Conservation (phyloP, 352 stramenopile genomes). For the Globisporangium cederbergense region DNA sequence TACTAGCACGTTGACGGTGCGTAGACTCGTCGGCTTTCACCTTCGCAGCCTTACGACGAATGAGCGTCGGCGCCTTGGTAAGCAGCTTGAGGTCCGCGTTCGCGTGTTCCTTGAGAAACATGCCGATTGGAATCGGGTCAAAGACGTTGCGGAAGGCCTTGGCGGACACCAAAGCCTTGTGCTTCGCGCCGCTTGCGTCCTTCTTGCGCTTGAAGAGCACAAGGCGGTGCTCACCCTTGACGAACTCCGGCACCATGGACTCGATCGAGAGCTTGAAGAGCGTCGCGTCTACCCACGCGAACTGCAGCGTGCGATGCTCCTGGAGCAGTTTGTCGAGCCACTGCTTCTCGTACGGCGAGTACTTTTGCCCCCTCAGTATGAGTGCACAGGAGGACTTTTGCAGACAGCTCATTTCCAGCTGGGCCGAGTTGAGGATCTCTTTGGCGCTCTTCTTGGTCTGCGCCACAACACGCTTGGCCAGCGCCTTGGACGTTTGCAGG, state of each 20-base stretch:
- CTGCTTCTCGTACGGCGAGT: conserved; percentile 60
- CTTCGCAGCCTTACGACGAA: conserved; percentile 30
- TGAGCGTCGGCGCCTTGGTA: conserved; percentile 47
- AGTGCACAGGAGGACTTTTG: conserved; percentile 61
- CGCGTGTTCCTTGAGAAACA: conserved; percentile 55
- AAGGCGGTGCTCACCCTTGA: conserved; percentile 47
- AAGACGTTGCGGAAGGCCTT: conserved; percentile 67
- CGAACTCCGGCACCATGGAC: conserved; percentile 42
- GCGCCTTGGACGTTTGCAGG: conserved; percentile 50
- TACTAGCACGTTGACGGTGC: neutral
- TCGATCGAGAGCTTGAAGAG: conserved; percentile 71
- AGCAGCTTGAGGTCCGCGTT: conserved; percentile 42
- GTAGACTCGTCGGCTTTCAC: conserved; percentile 4
- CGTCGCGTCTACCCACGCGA: conserved; percentile 68
- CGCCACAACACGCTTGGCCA: conserved; percentile 52
- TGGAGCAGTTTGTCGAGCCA: conserved; percentile 67
- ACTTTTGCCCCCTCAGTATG: conserved; percentile 53
- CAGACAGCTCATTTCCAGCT: conserved; percentile 67
- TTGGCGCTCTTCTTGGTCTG: conserved; percentile 51
- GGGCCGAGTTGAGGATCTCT: conserved; percentile 63
- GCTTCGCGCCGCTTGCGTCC: conserved; percentile 26
- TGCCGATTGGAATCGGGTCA: conserved; percentile 44
- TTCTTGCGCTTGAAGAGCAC: conserved; percentile 64
- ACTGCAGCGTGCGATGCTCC: conserved; percentile 54
- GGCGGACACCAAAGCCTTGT: conserved; percentile 34